phyloP scores from a whole-genome alignment of 2,329 filamentous ascomycete genomes.

The Penicillium brasilianum region DNA sequence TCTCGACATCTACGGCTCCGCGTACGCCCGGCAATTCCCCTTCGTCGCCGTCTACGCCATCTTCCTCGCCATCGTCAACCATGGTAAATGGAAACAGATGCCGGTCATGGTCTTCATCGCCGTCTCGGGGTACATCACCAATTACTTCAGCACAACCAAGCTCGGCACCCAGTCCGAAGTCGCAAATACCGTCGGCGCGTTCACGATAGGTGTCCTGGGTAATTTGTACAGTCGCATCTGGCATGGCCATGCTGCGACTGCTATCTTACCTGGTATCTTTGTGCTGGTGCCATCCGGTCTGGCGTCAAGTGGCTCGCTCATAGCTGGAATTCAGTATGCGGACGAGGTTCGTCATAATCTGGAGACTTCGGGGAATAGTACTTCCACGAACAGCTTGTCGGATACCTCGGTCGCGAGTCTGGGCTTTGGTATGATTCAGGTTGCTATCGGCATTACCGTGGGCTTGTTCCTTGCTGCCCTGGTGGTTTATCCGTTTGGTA shows the following conservation, averaged over 20 bases:
- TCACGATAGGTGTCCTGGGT: constrained; percentile 78
- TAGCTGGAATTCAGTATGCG: constrained; percentile 63
- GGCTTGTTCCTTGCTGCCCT: constrained; percentile 55
- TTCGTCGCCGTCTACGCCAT: constrained; percentile 78
- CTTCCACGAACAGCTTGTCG: constrained; percentile 27
- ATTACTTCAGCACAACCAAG: constrained; percentile 72
- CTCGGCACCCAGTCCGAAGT: constrained; percentile 76
- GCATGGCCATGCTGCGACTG: constrained; percentile 82
- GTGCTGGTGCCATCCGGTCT: constrained; percentile 68
- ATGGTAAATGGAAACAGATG: constrained; percentile 79
- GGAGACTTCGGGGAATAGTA: constrained; percentile 32
- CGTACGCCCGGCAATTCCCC: constrained; percentile 63
- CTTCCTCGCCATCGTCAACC: constrained; percentile 79
- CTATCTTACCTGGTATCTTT: constrained; percentile 88
- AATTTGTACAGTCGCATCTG: constrained; percentile 76
- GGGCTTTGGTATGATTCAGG: constrained; percentile 56
- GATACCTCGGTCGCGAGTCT: constrained; percentile 53
- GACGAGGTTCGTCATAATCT: constrained; percentile 55
- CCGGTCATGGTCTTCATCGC: constrained; percentile 79
- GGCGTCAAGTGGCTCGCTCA: constrained; percentile 62
- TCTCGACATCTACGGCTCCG: constrained; percentile 53
- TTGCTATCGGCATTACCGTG: constrained; percentile 57
- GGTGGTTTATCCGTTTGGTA: constrained; percentile 55
- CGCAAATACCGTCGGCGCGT: constrained; percentile 76
- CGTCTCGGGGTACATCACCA: constrained; percentile 75